Evolutionary conservation across 352 stramenopile genomes (phyloP), one percentile per base, ranked within the genome.

Genomic region (Phytophthora pini): DNA sequence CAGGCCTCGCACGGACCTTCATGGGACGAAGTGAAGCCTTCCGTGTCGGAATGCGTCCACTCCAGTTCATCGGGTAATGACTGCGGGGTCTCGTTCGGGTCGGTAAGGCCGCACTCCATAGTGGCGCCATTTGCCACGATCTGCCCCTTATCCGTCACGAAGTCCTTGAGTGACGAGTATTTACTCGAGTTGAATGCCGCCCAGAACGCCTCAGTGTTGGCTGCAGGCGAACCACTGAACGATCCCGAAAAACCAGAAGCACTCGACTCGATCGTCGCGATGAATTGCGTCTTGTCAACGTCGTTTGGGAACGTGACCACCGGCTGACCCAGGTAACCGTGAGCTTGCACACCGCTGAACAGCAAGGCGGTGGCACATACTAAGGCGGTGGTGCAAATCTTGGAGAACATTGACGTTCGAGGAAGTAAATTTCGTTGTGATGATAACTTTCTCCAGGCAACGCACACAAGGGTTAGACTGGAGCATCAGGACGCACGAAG

Each of bases 1-100:
- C 72, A 83, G 26, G 78, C 56, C 51, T 86, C 74, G n/a, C 72
- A 83, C 1, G 74, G 77, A 24, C 77, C 74, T 63, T 79, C 64
- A 47, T 82, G 74, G 3, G 71, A 76, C 3, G 60, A 52, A 3
- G 68, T 78, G 27, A 82, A 77, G 8, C 70, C 70, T 29, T 80
- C 66, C 0, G 47, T 66, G 17, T 60, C 60, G 15, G 66, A 76
- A 54, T 76, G 70, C 0, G 65, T 70, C 71, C 74, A 83, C 47
- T 75, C 70, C 1, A 83, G 27, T 17, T 75, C 65, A 13, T 68
- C 58, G 2, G 67, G 70, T 15, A 78, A 47, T 15, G 64, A 50
- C 26, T 80, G 72, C 2, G 72, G 40, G 6, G 48, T 70, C 34
- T 68, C 61, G 26, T 70, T 49, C 1, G 61, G 65, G 24, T 80